Conservation (phyloP, 2,329 filamentous ascomycete genomes). For the Cladosporium sphaerospermum region DNA sequence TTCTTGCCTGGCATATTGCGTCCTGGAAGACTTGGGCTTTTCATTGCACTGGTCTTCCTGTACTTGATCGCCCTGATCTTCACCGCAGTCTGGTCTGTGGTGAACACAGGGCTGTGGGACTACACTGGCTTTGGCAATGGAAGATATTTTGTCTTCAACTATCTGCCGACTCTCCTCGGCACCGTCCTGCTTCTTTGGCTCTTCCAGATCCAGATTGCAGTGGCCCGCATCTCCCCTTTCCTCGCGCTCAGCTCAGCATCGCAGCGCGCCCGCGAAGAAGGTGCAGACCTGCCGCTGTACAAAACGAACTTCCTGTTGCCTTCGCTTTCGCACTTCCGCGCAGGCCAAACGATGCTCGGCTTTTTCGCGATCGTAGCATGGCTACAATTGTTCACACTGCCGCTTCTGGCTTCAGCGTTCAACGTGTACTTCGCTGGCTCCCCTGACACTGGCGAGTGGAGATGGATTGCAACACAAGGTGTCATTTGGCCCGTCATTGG, state of each 20-base stretch:
- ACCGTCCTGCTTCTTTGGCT: constrained; percentile 68
- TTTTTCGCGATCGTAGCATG: constrained; percentile 63
- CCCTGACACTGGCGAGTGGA: constrained; percentile 56
- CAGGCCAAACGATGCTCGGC: constrained; percentile 62
- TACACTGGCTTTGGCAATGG: constrained; percentile 65
- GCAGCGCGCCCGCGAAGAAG: constrained; percentile 53
- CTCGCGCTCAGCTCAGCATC: constrained; percentile 64
- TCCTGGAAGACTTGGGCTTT: constrained; percentile 54
- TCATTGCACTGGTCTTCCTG: constrained; percentile 57
- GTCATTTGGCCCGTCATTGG: constrained; percentile 72
- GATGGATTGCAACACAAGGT: constrained; percentile 72
- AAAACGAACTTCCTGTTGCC: constrained; percentile 63
- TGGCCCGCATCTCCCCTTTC: constrained; percentile 74
- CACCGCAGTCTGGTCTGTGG: constrained; percentile 61
- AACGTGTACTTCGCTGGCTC: constrained; percentile 58
- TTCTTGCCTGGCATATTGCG: constrained; percentile 69
- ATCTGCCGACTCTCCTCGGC: constrained; percentile 73
- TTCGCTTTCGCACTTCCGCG: constrained; percentile 49
- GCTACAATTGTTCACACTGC: constrained; percentile 73
- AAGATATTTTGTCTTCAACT: constrained; percentile 79
- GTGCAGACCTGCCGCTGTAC: constrained; percentile 58
- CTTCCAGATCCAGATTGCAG: constrained; percentile 65
- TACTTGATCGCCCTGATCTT: constrained; percentile 70
- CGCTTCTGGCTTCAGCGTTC: constrained; percentile 73
- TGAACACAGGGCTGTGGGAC: constrained; percentile 57